These are phyloP conservation scores for Sordariomycetes sp. DNA, from an alignment of 2,329 filamentous ascomycete genomes.

Conservation along the genomic window DNA sequence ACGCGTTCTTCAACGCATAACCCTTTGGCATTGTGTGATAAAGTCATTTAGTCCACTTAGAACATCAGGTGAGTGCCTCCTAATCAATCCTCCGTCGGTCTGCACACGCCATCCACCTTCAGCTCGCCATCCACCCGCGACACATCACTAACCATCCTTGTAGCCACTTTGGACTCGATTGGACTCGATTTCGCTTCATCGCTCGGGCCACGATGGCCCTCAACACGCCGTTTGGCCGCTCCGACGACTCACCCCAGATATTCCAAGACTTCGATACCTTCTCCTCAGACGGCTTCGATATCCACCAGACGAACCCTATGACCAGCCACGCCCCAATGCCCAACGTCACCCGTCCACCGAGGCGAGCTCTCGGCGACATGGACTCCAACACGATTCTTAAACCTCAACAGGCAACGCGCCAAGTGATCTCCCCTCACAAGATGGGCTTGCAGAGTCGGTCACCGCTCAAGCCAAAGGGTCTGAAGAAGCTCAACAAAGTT, in stretches of 20 bases:
- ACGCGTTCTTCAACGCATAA: too few species aligned
- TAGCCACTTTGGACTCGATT: too few species aligned
- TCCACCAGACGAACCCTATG: slow-evolving; percentile 29
- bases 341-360: slow-evolving; percentile 34
- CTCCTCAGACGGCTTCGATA: slow-evolving; percentile 27
- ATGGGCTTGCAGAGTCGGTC: slow-evolving; percentile 49
- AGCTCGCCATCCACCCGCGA: too few species aligned
- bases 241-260: slow-evolving; percentile 39
- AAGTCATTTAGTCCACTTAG: too few species aligned
- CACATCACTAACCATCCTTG: too few species aligned
- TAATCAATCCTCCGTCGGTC: too few species aligned
- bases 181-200: slow-evolving; percentile 11
- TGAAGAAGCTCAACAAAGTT: slow-evolving; percentile 57
- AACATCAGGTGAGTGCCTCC: too few species aligned
- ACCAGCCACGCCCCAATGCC: slow-evolving; percentile 50
- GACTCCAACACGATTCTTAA: slow-evolving; percentile 2
- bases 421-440: slow-evolving; percentile 63
- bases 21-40: too few species aligned
- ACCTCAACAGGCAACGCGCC: slow-evolving; percentile 10
- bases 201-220: slow-evolving; percentile 41
- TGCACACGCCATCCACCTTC: too few species aligned
- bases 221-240: slow-evolving; percentile 34
- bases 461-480: slow-evolving; percentile 41
- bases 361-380: slow-evolving; percentile 17
- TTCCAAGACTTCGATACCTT: slow-evolving; percentile 32